Conservation (phyloP, 331 rosid species). For the Quercus phellos region DNA sequence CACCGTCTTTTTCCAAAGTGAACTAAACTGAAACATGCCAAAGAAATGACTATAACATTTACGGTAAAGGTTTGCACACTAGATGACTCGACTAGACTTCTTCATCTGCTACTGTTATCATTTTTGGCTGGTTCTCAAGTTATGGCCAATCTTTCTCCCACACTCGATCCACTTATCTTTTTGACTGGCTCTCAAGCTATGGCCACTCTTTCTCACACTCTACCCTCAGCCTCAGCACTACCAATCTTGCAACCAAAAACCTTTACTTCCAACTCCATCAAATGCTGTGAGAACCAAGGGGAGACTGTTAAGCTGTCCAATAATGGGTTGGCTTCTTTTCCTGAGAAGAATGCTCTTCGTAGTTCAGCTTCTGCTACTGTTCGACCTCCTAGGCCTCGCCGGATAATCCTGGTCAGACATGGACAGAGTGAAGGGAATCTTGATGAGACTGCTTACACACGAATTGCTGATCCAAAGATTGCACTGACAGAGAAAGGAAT, state of each 20-base stretch:
- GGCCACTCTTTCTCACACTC: slow-evolving; percentile 19
- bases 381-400: slow-evolving; percentile 68
- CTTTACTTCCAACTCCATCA: slow-evolving; percentile 8
- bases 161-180: background rate
- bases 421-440: slow-evolving; percentile 87
- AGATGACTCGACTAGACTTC: background rate
- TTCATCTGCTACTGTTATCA: background rate
- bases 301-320: background rate
- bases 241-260: slow-evolving; percentile 6
- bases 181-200: slow-evolving; percentile 3
- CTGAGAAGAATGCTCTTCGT: slow-evolving; percentile 32
- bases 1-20: background rate
- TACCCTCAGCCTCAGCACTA: background rate
- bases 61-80: background rate
- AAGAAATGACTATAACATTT: background rate
- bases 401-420: slow-evolving; percentile 81
- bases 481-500: slow-evolving; percentile 52
- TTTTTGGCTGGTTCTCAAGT: background rate
- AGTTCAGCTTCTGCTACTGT: background rate
- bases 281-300: slow-evolving; percentile 24
- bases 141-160: slow-evolving; percentile 17
- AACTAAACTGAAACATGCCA: background rate
- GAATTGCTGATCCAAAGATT: slow-evolving; percentile 73
- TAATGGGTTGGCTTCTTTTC: slow-evolving; percentile 31
- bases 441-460: slow-evolving; percentile 62